A percentile compares a stretch with the other conserved stretches of the same genome.
Evolutionary conservation across 768 basidiomycete genomes (phyloP).

Genomic region (Suillus variegatus): DNA sequence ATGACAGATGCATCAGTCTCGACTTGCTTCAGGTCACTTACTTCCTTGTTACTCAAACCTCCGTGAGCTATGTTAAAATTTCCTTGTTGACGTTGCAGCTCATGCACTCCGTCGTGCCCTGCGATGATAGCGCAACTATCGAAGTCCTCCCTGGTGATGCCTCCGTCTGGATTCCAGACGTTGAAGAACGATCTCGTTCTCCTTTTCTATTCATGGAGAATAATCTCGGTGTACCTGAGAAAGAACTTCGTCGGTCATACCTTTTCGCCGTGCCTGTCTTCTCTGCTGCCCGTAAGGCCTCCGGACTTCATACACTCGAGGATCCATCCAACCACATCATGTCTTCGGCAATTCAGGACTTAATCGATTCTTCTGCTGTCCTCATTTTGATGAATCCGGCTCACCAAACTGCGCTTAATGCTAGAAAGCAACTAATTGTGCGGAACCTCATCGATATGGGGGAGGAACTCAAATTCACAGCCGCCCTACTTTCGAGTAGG

Average conservation of each 20-base stretch:
- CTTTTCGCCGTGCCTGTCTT: conserved; percentile 42
- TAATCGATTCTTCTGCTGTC: conserved; percentile 42
- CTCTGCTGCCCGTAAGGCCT: conserved; percentile 22
- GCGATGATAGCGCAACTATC: conserved; percentile 38
- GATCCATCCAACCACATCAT: conserved; percentile 10
- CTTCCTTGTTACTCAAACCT: conserved; percentile 21
- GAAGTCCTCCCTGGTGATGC: conserved; percentile 65
- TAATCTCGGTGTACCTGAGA: conserved; percentile 68
- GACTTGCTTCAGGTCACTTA: conserved; percentile 23
- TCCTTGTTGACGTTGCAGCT: neutral
- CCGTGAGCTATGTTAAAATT: conserved; percentile 25
- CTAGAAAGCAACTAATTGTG: conserved; percentile 54
- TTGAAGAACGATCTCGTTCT: conserved; percentile 26
- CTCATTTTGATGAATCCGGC: conserved; percentile 69
- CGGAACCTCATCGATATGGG: conserved; percentile 35
- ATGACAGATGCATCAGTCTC: conserved; percentile 1
- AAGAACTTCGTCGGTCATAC: conserved; percentile 54
- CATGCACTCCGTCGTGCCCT: neutral
- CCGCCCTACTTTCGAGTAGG: conserved; percentile 50
- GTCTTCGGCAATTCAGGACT: conserved; percentile 15
- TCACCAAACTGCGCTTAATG: conserved; percentile 67
- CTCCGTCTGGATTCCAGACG: conserved; percentile 43
- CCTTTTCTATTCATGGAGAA: conserved; percentile 60
- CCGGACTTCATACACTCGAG: neutral
- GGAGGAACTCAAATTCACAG: conserved; percentile 50